Percentiles rank a stretch among this genome's conserved stretches.
phyloP scores from a whole-genome alignment of 2,329 filamentous ascomycete species.

The Trichoderma lentiforme region DNA sequence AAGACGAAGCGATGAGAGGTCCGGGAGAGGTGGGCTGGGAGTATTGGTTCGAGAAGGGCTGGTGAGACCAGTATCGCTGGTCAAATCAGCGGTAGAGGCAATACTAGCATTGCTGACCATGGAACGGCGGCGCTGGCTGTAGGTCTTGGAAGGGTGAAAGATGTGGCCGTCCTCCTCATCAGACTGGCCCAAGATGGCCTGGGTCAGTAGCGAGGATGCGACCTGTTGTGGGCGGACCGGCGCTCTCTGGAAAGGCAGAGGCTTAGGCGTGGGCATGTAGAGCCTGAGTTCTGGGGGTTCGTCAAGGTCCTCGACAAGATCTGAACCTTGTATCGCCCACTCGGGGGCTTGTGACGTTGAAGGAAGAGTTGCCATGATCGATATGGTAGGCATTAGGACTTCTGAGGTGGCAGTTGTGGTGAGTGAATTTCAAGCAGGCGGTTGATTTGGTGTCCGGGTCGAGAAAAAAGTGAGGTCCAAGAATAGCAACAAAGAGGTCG shows the following conservation, averaged over 20 bases:
- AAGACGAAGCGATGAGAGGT: slow-evolving; percentile 47
- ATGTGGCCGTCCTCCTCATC: slow-evolving; percentile 50
- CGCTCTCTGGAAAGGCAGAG: slow-evolving; percentile 49
- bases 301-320: slow-evolving; percentile 75
- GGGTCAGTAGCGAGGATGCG: slow-evolving; percentile 81
- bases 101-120: slow-evolving; percentile 77
- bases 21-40: slow-evolving; percentile 78
- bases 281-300: slow-evolving; percentile 72
- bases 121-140: slow-evolving; percentile 53
- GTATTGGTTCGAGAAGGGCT: slow-evolving; percentile 85
- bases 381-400: neutral
- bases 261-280: slow-evolving; percentile 27
- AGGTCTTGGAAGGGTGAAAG: slow-evolving; percentile 36
- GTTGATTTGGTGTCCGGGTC: slow-evolving; percentile 26
- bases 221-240: slow-evolving; percentile 47
- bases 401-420: neutral
- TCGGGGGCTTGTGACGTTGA: slow-evolving; percentile 28
- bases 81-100: slow-evolving; percentile 83
- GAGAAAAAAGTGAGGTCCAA: neutral
- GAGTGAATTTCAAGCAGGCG: slow-evolving; percentile 1
- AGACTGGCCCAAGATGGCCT: slow-evolving; percentile 68
- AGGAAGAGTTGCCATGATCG: slow-evolving; percentile 29
- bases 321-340: slow-evolving; percentile 41
- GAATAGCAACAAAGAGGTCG: neutral
- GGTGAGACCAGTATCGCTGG: slow-evolving; percentile 89